These are phyloP conservation scores for Penicillium italicum DNA, from an alignment of 2,329 filamentous ascomycete species.

Conservation along the genomic window DNA sequence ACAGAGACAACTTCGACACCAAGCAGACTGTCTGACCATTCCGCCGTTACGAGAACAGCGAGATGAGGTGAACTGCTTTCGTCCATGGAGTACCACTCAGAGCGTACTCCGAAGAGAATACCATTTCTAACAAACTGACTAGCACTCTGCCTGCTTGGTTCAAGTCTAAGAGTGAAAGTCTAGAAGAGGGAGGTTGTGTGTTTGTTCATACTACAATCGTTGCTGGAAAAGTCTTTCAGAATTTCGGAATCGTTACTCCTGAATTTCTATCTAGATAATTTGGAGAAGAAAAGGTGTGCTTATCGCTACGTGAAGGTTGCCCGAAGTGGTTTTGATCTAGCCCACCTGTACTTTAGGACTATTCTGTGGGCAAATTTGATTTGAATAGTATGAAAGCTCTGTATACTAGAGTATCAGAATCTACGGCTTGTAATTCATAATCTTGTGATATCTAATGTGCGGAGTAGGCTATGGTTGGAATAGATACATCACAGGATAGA, in stretches of 20 bases:
- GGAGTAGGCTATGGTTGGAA: no score
- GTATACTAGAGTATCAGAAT: neutral
- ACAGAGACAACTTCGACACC: neutral
- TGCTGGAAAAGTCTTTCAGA: conserved; percentile 12
- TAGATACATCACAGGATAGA: neutral
- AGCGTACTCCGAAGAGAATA: neutral
- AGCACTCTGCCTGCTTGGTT: neutral
- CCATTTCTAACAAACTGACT: no score
- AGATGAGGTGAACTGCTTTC: neutral
- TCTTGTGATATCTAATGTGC: no score
- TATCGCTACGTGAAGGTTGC: no score
- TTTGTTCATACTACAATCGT: conserved; percentile 13
- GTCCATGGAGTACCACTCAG: neutral
- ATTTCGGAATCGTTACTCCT: neutral
- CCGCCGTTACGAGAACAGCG: neutral
- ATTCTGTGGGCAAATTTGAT: neutral
- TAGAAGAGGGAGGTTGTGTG: neutral
- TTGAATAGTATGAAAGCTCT: neutral
- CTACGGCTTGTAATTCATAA: neutral
- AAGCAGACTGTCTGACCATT: neutral
- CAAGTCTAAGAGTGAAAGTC: neutral
- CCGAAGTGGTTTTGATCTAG: neutral
- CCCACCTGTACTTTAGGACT: neutral
- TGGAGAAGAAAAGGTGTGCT: neutral
- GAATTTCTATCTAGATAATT: neutral